phyloP scores from a whole-genome alignment of 2,329 filamentous ascomycete genomes.

The Ophiostoma fasciatum region DNA sequence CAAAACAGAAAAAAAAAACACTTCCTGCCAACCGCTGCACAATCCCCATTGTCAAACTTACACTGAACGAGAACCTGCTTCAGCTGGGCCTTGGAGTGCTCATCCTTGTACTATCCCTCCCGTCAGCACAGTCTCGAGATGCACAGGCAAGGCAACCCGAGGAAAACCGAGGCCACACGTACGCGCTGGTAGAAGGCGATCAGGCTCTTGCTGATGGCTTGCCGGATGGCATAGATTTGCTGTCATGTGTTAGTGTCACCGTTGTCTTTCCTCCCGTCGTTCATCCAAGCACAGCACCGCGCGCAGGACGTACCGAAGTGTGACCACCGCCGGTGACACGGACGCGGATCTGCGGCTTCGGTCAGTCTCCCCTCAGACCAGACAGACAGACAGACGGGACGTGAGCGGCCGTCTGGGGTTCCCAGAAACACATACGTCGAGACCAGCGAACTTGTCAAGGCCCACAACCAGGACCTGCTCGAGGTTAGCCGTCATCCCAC shows the following conservation, averaged over 20 bases:
- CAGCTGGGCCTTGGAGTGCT: constrained; percentile 99
- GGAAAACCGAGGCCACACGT: constrained; percentile 15
- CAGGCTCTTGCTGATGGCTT: constrained; percentile 95
- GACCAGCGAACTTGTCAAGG: constrained; percentile 58
- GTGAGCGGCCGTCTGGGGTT: too few relatives aligned
- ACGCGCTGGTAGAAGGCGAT: constrained; percentile 29
- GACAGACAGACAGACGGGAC: too few relatives aligned
- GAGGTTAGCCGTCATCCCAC: too few relatives aligned
- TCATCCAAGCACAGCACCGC: background rate
- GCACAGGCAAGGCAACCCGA: too few relatives aligned
- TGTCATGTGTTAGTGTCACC: constrained; percentile 5
- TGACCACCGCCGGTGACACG: constrained; percentile 62
- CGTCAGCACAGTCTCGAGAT: too few relatives aligned
- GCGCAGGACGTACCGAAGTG: constrained; percentile 10
- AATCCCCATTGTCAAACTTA: constrained; percentile 7
- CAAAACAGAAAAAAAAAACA: background rate
- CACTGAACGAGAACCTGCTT: constrained; percentile 91
- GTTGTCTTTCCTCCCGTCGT: too few relatives aligned
- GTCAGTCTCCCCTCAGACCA: too few relatives aligned
- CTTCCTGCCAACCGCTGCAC: too few relatives aligned
- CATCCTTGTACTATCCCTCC: constrained; percentile 99
- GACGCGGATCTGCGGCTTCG: constrained; percentile 85
- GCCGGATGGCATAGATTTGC: constrained; percentile 67
- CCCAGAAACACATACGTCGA: constrained; percentile 42
- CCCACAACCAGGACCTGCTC: constrained; percentile 67